Base-by-base conservation (phyloP, 2,329 filamentous ascomycete species). In the Zymoseptoria crescenta region DNA sequence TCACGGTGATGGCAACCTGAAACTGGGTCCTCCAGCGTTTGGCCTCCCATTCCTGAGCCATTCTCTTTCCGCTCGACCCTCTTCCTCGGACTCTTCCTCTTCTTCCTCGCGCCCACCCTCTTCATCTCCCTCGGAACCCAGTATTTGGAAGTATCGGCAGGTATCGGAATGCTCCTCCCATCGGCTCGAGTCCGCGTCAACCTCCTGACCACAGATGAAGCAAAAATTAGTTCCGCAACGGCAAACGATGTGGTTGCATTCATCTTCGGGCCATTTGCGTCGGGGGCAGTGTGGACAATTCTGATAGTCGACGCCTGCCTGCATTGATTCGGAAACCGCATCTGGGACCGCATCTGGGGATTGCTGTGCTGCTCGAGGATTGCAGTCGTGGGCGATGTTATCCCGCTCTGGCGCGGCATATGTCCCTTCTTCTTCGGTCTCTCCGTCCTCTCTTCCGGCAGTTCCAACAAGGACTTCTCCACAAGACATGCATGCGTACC, bases 241-340 rank as follows among this genome's bases (percentile, higher is more conserved):
- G 29, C 63, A 65, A 3, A 55, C 60, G 49, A 65, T 55, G 41
- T 65, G 63, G 9, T 63, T 62, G 49, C 63, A 65, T 10, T 59
- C 63, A 48, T 62, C 61, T 10, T 29, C 55, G 6, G 63, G 52
- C 54, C 63, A 56, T 8, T 57, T 48, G 10, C 56, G 41, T 20
- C 49, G 49, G 9, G 35, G 29, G 41, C 63, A 65, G n/a, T 56
- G 45, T n/a, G 64, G 64, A 21, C 64, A 65, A n/a, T 55, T 56
- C 20, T 65, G 64, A 24, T 62, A 65, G 20, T 64, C 50, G 41
- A 56, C 58, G 2, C 64, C 64, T 50, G 58, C 58, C 7, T n/a
- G 16, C 4, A 65, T 49, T 8, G 60, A 62, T 9, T 28, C 54
- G 29, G 64, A 64, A 1, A 60, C 64, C 21, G 24, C 29, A 20